A percentile compares a stretch with the other conserved stretches of the same genome.
These are phyloP conservation scores for Serendipita sp. DNA, from an alignment of 768 basidiomycete species.

Conservation along the genomic window DNA sequence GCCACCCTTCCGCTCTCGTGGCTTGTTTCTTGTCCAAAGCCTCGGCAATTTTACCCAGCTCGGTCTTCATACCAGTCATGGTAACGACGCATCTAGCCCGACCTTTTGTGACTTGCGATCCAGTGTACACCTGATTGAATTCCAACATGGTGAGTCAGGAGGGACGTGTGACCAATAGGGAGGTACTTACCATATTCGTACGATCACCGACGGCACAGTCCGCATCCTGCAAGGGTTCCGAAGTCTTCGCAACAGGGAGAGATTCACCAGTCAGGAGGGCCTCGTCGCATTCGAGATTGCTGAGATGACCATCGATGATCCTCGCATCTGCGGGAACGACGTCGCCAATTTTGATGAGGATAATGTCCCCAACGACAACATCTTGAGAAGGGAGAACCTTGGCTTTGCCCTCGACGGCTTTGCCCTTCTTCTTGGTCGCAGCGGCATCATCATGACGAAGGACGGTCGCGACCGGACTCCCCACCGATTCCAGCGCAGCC, in stretches of 20 bases:
- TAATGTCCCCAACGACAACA: slow-evolving; percentile 29
- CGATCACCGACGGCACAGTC: slow-evolving; percentile 28
- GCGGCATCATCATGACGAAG: neutral
- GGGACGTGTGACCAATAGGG: too few relatives aligned
- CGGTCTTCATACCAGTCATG: slow-evolving; percentile 37
- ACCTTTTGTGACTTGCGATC: slow-evolving; percentile 24
- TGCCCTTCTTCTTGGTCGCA: neutral
- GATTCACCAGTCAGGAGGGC: slow-evolving; percentile 39
- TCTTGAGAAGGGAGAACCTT: slow-evolving; percentile 27
- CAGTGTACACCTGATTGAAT: neutral
- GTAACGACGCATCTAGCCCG: slow-evolving; percentile 33
- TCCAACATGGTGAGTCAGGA: neutral
- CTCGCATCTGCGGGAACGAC: slow-evolving; percentile 32
- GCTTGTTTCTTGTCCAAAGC: slow-evolving; percentile 20
- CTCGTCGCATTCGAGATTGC: slow-evolving; percentile 35
- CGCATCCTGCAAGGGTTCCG: slow-evolving; percentile 18
- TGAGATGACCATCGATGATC: slow-evolving; percentile 24
- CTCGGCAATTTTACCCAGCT: slow-evolving; percentile 26
- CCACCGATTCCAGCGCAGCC: slow-evolving; percentile 33
- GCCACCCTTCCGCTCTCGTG: slow-evolving; percentile 8
- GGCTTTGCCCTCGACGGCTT: slow-evolving; percentile 24
- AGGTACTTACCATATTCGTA: slow-evolving; percentile 26
- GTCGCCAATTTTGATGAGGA: slow-evolving; percentile 28
- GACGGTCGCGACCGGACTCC: slow-evolving; percentile 32
- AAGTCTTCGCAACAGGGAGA: slow-evolving; percentile 32